Conservation (phyloP, 1,139 yeast genomes). For the Scheffersomyces insectosa region DNA sequence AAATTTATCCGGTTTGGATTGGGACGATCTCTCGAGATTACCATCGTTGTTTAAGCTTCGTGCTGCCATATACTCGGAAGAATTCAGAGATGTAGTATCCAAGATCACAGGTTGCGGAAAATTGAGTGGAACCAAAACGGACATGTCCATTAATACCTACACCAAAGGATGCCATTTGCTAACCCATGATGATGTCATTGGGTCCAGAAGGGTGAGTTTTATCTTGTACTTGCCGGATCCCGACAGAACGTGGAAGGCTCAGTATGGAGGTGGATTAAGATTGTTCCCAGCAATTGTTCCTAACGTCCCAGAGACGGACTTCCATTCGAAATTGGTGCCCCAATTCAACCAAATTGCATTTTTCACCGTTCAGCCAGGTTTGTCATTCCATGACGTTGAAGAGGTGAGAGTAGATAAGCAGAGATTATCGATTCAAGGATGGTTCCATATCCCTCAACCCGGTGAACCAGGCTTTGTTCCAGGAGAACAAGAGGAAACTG, state of each 20-base stretch:
- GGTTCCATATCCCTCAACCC: constrained; percentile 96
- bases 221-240: constrained; percentile 93
- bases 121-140: constrained; percentile 84
- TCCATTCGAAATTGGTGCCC: constrained; percentile 70
- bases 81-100: constrained; percentile 82
- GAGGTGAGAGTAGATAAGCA: constrained; percentile 91
- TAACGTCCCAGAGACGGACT: constrained; percentile 86
- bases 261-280: constrained; percentile 90
- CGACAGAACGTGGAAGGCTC: constrained; percentile 79
- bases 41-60: constrained; percentile 76
- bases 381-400: constrained; percentile 96
- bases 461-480: constrained; percentile 85
- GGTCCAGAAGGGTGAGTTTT: constrained; percentile 89
- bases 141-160: constrained; percentile 89
- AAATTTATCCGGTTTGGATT: constrained; percentile 80
- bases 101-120: constrained; percentile 86
- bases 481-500: constrained; percentile 78
- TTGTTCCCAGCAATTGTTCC: constrained; percentile 84
- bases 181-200: constrained; percentile 97
- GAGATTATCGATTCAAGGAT: constrained; percentile 90
- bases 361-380: constrained; percentile 94
- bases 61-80: constrained; percentile 82
- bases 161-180: constrained; percentile 90
- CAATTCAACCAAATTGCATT: constrained; percentile 96
- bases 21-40: constrained; percentile 70